Evolutionary conservation across 352 stramenopile species (phyloP), one percentile per base, ranked within the genome.

Genomic region (Phytopythium oedochilum): DNA sequence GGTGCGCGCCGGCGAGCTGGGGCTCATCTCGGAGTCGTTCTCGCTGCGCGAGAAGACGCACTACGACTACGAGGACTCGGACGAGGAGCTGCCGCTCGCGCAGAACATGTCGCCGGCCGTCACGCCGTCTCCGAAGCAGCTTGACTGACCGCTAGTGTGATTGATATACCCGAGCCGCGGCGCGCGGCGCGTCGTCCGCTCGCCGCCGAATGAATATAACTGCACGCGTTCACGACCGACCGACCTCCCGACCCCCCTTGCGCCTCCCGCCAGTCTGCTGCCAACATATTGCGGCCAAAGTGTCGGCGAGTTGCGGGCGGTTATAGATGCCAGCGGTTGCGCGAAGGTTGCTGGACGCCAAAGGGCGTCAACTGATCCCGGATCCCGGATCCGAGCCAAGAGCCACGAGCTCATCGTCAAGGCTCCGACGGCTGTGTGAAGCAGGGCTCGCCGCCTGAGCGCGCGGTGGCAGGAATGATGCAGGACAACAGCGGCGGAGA

Each of bases 61-160:
- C 63, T 88, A 80, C 55, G 76, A 78, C 45, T 71, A 83, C 2
- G 78, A 83, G 44, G 78, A 91, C 58, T 87, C 81, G 35, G 78
- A 91, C 29, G 81, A 89, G 36, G 76, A 86, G 26, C 62, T 89
- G 34, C 78, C 81, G 26, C 64, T 91, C 20, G 71, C 76, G 25
- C 67, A 79, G 53, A 79, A 89, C 63, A 87, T 78, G 73, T 89
- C 81, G 3, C 81, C 81, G 11, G 49, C 49, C 10, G 34, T 36
- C 49, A 45, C 49, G 49, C 49, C 35, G 34, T 52, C 36, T 20
- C 56, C 23, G 6, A 45, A 57, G 18, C 49, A 12, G 3, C 35
- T 55, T 23, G 49, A 36, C 47, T 53, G 47, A 53, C n/a, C n/a
- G n/a, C n/a, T n/a, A n/a, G n/a, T n/a, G n/a, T n/a, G n/a, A n/a